Base-by-base conservation (phyloP, 1,139 yeast species). In the Geotrichum restrictum region DNA sequence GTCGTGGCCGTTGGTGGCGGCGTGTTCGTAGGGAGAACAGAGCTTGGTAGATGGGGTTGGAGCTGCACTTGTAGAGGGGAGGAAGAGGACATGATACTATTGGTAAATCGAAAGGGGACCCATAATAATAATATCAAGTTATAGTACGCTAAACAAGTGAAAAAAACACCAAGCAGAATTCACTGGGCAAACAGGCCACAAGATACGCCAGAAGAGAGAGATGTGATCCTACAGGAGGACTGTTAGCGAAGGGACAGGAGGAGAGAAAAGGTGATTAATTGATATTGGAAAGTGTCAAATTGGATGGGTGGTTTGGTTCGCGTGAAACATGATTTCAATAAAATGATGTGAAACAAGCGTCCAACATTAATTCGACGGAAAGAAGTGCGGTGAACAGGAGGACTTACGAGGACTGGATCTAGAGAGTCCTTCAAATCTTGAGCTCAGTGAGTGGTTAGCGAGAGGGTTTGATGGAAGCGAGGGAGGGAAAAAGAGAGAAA, bases 31-130 rank as follows among this genome's bases (percentile, higher is more conserved):
- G 31, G 18, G n/a, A n/a, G 31, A 18, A 22, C n/a, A 13, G 45
- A 41, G 24, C 13, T 27, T 24, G 11, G 33, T 16, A 41, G 33
- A 24, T 24, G 31, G 13, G 45, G 31, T 27, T 29, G 31, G 14
- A 27, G 22, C 31, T 18, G 46, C 10, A 29, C 19, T 42, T 42
- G 37, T 11, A 19, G 46, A 32, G 38, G 19, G 22, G 22, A 32
- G 46, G 46, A 33, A 13, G 38, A 31, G 36, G 34, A 31, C 22
- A 42, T 21, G 38, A 31, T 33, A 36, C 31, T 13, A 29, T 36
- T 36, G 48, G 48, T 32, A 44, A 33, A 44, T 44, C 48, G 44
- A 40, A 44, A 16, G 33, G 39, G 39, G 40, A 44, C 48, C 39
- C 41, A 37, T 37, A 37, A 37, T 37, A 37, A 16, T 33, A 33